Evolutionary conservation across 495 filamentous ascomycete genomes (phyloP).

Genomic region (Daldinia caldariorum): DNA sequence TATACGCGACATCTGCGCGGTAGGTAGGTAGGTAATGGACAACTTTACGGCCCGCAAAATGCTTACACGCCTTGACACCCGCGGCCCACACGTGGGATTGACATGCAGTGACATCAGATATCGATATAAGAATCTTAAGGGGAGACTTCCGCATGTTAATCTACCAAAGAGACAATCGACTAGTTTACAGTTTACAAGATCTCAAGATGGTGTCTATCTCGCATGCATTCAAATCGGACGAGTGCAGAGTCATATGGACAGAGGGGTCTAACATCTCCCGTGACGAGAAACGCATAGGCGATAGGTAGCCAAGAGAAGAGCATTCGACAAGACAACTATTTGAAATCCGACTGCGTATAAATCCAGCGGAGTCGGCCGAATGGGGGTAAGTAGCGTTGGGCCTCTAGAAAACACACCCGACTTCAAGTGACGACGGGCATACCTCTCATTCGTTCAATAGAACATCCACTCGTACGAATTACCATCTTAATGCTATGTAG

Average conservation of each 20-base stretch:
- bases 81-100: slow-evolving; percentile 9
- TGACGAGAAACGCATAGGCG: slow-evolving; percentile 8
- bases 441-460: slow-evolving; percentile 1
- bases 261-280: slow-evolving; percentile 4
- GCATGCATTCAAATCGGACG: background rate
- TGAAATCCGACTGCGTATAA: background rate
- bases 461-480: slow-evolving; percentile 4
- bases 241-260: slow-evolving; percentile 5
- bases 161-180: background rate
- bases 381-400: slow-evolving; percentile 8
- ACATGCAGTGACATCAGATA: slow-evolving; percentile 2
- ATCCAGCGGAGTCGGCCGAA: slow-evolving; percentile 10
- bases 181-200: background rate
- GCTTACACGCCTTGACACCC: slow-evolving; percentile 4
- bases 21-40: background rate
- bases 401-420: slow-evolving; percentile 6
- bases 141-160: background rate
- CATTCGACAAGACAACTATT: slow-evolving; percentile 7
- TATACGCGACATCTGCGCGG: background rate
- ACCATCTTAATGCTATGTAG: background rate
- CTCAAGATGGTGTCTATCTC: background rate
- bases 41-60: background rate
- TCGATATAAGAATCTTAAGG: background rate
- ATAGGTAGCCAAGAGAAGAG: slow-evolving; percentile 4
- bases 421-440: slow-evolving; percentile 6